A percentile compares a stretch with the other conserved stretches of the same genome.
phyloP scores from a whole-genome alignment of 176 grass and related monocot genomes.

The Triticum aestivum region IWGSC_CS_RefSeq_v2.1 NC_057804.1:71497619-71498118 shows the following conservation, averaged over 20 bases:
- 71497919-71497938: conserved; percentile 16
- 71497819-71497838: background rate
- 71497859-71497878: conserved; percentile 9
- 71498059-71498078: background rate
- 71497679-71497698: background rate
- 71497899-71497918: conserved; percentile 4
- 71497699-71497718: conserved; percentile 7
- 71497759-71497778: background rate
- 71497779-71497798: background rate
- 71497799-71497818: background rate
- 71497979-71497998: background rate
- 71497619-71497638: background rate
- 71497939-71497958: conserved; percentile 11
- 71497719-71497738: conserved; percentile 3
- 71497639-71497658: background rate
- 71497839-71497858: conserved; percentile 15
- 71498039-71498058: background rate
- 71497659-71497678: background rate
- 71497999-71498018: background rate
- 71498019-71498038: background rate
- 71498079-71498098: background rate
- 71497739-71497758: background rate
- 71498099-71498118: background rate
- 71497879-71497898: conserved; percentile 21
- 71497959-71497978: background rate